Percentiles rank a stretch among this genome's conserved stretches.
phyloP scores from a whole-genome alignment of 192 early-diverging fungal genomes.

The Linnemannia exigua region DNA sequence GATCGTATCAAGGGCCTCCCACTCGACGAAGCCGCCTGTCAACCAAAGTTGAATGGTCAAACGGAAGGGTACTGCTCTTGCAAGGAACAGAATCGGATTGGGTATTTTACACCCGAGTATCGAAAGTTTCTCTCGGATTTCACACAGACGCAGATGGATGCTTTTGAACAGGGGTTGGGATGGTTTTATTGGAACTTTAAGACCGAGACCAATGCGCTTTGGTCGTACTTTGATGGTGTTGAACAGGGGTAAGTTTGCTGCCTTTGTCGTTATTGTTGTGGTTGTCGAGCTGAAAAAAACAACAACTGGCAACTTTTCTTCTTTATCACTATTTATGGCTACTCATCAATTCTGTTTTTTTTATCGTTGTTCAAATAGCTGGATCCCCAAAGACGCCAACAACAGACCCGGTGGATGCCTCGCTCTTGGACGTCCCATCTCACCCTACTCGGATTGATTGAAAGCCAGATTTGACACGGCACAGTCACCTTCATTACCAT shows the following conservation, averaged over 20 bases:
- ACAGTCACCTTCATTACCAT: neutral
- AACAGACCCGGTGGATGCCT: constrained; percentile 46
- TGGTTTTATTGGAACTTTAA: constrained; percentile 88
- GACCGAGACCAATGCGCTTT: constrained; percentile 65
- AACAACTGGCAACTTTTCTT: neutral
- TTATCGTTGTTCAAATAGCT: constrained; percentile 57
- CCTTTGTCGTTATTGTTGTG: neutral
- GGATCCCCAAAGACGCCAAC: constrained; percentile 73
- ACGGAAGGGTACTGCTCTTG: constrained; percentile 68
- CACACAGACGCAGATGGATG: constrained; percentile 74
- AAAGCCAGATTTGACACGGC: neutral
- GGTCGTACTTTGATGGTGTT: constrained; percentile 73
- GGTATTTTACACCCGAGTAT: constrained; percentile 37
- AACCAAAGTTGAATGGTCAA: constrained; percentile 18
- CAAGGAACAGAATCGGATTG: constrained; percentile 58
- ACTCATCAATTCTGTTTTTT: neutral
- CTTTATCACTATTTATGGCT: neutral
- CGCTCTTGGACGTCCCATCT: constrained; percentile 24
- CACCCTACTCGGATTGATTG: neutral
- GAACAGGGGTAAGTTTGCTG: constrained; percentile 45
- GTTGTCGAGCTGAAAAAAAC: neutral
- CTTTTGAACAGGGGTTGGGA: constrained; percentile 75
- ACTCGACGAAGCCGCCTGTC: constrained; percentile 22
- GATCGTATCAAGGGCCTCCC: neutral
- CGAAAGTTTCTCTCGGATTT: constrained; percentile 63